Evolutionary conservation across 495 filamentous ascomycete genomes (phyloP).

Genomic region (Annulohypoxylon moriforme): DNA sequence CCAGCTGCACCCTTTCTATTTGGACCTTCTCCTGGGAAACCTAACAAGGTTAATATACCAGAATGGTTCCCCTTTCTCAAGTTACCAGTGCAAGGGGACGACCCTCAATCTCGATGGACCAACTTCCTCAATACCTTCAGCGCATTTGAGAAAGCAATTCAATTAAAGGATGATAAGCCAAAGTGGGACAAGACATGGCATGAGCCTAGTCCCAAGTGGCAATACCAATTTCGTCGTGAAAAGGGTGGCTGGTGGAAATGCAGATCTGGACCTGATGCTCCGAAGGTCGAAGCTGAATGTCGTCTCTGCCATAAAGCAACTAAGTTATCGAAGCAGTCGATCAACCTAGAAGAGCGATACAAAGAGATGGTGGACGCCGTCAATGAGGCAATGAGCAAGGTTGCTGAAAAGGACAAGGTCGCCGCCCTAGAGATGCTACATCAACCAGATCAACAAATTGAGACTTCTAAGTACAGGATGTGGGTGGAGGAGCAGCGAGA

Average conservation of each 20-base stretch:
- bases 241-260: conserved; percentile 58
- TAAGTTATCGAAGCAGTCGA: background rate
- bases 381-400: conserved; percentile 22
- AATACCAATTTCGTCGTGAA: background rate
- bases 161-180: conserved; percentile 17
- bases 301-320: conserved; percentile 1
- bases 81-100: conserved; percentile 18
- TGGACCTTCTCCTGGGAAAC: background rate
- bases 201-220: conserved; percentile 48
- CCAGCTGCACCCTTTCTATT: background rate
- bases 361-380: conserved; percentile 11
- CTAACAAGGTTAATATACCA: conserved; percentile 30
- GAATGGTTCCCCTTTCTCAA: conserved; percentile 49
- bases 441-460: background rate
- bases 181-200: conserved; percentile 52
- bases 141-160: conserved; percentile 11
- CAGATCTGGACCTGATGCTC: conserved; percentile 46
- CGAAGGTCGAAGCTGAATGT: conserved; percentile 49
- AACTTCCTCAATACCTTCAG: conserved; percentile 28
- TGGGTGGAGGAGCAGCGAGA: background rate
- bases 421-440: conserved; percentile 1
- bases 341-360: background rate
- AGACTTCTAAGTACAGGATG: background rate
- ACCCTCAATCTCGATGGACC: conserved; percentile 10
- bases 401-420: conserved; percentile 23